Evolutionary conservation across 2,329 filamentous ascomycete species (phyloP).

Genomic region (Colletotrichum noveboracense): DNA sequence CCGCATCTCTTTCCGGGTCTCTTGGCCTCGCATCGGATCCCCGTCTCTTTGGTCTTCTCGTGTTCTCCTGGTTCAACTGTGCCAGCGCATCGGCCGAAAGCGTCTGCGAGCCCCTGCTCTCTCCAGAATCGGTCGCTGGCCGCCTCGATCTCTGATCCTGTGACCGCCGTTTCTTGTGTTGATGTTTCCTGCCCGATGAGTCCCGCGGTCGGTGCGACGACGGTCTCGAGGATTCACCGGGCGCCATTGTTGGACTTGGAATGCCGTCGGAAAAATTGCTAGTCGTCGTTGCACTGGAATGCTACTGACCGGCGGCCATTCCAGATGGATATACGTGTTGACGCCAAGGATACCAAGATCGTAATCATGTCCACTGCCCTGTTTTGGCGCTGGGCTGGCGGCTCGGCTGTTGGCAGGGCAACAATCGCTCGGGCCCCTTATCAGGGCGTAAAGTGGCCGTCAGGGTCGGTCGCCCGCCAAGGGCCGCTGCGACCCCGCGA

Average conservation of each 20-base stretch:
- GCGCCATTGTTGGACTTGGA: slow-evolving; percentile 37
- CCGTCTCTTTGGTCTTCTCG: slow-evolving; percentile 43
- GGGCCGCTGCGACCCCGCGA: slow-evolving; percentile 23
- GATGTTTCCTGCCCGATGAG: slow-evolving; percentile 36
- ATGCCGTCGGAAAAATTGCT: slow-evolving; percentile 22
- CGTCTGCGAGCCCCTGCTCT: slow-evolving; percentile 32
- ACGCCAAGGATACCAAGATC: slow-evolving; percentile 19
- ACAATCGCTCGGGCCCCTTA: slow-evolving; percentile 37
- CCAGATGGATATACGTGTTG: not conserved
- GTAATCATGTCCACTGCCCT: slow-evolving; percentile 12
- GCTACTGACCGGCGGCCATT: not conserved
- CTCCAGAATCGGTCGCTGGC: slow-evolving; percentile 38
- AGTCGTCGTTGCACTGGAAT: slow-evolving; percentile 9
- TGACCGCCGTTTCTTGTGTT: slow-evolving; percentile 39
- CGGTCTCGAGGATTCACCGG: slow-evolving; percentile 35
- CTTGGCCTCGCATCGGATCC: slow-evolving; percentile 30
- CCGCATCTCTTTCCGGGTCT: slow-evolving; percentile 29
- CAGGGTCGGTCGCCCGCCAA: not conserved
- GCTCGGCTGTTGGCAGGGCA: slow-evolving; percentile 42
- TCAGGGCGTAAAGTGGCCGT: slow-evolving; percentile 24
- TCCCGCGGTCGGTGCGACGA: slow-evolving; percentile 34
- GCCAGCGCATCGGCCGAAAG: slow-evolving; percentile 65
- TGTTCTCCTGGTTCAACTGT: slow-evolving; percentile 67
- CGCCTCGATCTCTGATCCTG: slow-evolving; percentile 32
- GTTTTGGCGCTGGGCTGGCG: slow-evolving; percentile 26